Evolutionary conservation across 1,284 basidiomycete genomes (phyloP).

Genomic region (Naganishia albida): DNA sequence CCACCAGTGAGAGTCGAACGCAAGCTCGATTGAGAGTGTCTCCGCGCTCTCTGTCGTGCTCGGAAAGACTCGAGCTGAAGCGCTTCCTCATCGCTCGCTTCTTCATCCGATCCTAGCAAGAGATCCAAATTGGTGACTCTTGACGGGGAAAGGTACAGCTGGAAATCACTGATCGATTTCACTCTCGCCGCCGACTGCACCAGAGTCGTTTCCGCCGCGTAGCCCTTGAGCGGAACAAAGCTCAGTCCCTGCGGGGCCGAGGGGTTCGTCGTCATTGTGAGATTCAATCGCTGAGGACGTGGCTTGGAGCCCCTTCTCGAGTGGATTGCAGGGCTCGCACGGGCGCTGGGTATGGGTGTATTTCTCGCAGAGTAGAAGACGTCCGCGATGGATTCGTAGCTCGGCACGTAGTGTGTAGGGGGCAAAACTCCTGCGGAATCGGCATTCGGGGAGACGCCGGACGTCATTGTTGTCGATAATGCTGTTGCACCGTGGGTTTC

Average conservation of each 20-base stretch:
- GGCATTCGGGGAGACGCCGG: too few relatives aligned
- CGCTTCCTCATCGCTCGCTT: constrained; percentile 22
- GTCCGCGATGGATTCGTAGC: constrained; percentile 47
- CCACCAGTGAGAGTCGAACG: background rate
- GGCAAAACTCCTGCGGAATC: background rate
- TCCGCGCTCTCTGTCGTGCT: constrained; percentile 23
- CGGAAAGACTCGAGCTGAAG: constrained; percentile 22
- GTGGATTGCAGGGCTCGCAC: constrained; percentile 29
- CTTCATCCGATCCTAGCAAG: constrained; percentile 43
- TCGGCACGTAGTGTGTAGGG: constrained; percentile 5
- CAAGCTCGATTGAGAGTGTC: constrained; percentile 9
- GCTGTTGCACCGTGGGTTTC: constrained; percentile 11
- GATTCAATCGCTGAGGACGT: constrained; percentile 13
- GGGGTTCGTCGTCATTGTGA: constrained; percentile 36
- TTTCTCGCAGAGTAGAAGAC: constrained; percentile 48
- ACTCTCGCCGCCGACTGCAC: background rate
- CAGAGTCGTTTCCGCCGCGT: background rate
- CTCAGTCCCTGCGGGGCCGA: background rate
- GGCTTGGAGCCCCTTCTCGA: constrained; percentile 11
- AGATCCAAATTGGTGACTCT: constrained; percentile 48
- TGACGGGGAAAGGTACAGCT: constrained; percentile 53
- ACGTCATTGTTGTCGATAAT: background rate
- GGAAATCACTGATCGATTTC: constrained; percentile 44
- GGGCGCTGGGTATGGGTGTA: constrained; percentile 36
- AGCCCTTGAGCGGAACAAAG: constrained; percentile 21